phyloP scores from a whole-genome alignment of 2,329 filamentous ascomycete genomes.

The Tolypocladium album region DNA sequence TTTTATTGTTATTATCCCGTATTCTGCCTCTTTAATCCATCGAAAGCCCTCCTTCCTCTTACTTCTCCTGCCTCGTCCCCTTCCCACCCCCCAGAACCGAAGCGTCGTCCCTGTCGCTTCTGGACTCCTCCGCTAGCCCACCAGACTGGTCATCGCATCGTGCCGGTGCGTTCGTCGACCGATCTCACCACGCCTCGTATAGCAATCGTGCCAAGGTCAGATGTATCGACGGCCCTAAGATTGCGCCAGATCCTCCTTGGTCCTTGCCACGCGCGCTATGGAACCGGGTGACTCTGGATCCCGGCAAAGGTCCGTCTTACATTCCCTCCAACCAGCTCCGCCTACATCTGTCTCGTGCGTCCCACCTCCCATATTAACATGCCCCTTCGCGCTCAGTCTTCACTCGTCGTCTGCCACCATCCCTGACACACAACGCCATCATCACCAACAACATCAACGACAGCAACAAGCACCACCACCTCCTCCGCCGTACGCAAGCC shows the following conservation, averaged over 20 bases:
- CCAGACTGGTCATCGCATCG: not conserved
- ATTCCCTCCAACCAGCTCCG: conserved; percentile 11
- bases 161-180: not conserved
- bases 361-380: conserved; percentile 16
- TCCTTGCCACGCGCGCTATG: conserved; percentile 27
- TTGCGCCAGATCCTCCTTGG: conserved; percentile 22
- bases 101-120: not conserved
- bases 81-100: not conserved
- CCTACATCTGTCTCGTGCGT: conserved; percentile 6
- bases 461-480: conserved; percentile 10
- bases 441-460: conserved; percentile 7
- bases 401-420: conserved; percentile 3
- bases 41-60: not conserved
- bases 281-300: conserved; percentile 26
- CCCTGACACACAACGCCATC: conserved; percentile 11
- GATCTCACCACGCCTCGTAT: not conserved
- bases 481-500: conserved; percentile 9
- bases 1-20: conserved; percentile 6
- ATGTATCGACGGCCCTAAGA: conserved; percentile 25
- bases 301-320: conserved; percentile 25
- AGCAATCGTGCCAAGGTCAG: conserved; percentile 15
- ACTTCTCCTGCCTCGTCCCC: not conserved
- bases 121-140: conserved; percentile 4
- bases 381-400: conserved; percentile 6
- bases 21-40: not conserved